Evolutionary conservation across 768 basidiomycete genomes (phyloP).

Genomic region (Phylloporus arenicola): DNA sequence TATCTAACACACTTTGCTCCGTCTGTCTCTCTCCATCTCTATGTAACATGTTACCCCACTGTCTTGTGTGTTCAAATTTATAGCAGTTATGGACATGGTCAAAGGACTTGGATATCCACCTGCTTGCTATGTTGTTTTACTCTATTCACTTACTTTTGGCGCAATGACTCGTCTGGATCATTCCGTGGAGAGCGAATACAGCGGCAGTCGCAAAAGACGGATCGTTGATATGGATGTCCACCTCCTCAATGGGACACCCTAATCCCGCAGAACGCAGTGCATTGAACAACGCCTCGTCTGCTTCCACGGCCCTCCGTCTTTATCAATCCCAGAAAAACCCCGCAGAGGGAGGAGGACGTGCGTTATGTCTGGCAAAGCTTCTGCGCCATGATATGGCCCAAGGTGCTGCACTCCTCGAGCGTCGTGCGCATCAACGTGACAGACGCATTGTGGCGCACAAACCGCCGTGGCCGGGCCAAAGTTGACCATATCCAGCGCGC

Average conservation of each 20-base stretch:
- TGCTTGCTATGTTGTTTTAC: constrained; percentile 42
- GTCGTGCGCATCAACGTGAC: constrained; percentile 31
- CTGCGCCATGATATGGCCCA: constrained; percentile 19
- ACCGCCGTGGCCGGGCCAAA: constrained; percentile 28
- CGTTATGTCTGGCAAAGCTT: constrained; percentile 20
- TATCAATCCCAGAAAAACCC: constrained; percentile 26
- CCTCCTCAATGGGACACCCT: constrained; percentile 15
- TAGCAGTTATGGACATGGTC: constrained; percentile 37
- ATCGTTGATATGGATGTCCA: constrained; percentile 26
- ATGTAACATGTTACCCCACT: constrained; percentile 28
- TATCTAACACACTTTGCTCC: constrained; percentile 12
- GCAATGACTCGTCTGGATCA: constrained; percentile 5
- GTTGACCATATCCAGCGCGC: constrained; percentile 32
- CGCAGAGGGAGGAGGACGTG: constrained; percentile 20
- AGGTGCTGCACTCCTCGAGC: constrained; percentile 16
- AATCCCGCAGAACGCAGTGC: constrained; percentile 12
- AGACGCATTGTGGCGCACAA: constrained; percentile 21
- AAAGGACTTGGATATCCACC: constrained; percentile 52
- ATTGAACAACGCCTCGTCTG: constrained; percentile 18
- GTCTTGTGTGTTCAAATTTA: constrained; percentile 24
- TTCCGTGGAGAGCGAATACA: constrained; percentile 14
- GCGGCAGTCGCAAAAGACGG: constrained; percentile 16
- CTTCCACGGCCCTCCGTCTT: constrained; percentile 19
- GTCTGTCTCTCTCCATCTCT: constrained; percentile 17
- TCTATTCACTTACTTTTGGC: constrained; percentile 4